Conservation (phyloP, 2,329 filamentous ascomycete genomes). For the Chaetoscypha palmicola region DNA sequence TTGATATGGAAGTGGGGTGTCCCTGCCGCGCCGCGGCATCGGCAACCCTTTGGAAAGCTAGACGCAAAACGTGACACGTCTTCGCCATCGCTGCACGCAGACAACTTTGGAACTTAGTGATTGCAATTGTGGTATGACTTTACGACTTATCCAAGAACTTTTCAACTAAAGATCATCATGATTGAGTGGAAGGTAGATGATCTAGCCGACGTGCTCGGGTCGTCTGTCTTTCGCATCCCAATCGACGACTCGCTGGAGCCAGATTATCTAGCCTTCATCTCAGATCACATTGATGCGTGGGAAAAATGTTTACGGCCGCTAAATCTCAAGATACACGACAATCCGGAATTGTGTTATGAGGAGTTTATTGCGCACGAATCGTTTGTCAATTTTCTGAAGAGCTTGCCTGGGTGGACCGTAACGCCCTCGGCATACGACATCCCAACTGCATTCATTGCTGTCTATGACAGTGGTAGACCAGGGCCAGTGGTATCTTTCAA, state of each 20-base stretch:
- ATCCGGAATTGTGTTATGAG: constrained; percentile 46
- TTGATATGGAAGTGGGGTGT: too few species aligned
- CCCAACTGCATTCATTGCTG: constrained; percentile 44
- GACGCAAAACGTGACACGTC: too few species aligned
- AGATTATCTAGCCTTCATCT: constrained; percentile 31
- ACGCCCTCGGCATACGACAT: constrained; percentile 45
- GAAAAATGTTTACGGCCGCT: constrained; percentile 37
- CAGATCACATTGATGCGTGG: constrained; percentile 34
- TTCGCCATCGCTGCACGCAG: too few species aligned
- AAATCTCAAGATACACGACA: constrained; percentile 40
- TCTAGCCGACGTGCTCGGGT: background rate
- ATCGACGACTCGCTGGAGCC: background rate
- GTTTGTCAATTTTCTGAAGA: constrained; percentile 41
- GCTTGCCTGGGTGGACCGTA: constrained; percentile 41
- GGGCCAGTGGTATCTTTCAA: constrained; percentile 38
- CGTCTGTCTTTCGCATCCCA: background rate
- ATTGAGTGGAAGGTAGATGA: background rate
- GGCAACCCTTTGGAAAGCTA: too few species aligned
- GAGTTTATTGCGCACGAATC: constrained; percentile 45
- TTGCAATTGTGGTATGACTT: too few species aligned
- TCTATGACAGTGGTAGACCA: constrained; percentile 36
- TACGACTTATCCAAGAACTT: too few species aligned
- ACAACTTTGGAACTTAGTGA: too few species aligned
- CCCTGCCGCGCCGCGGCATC: too few species aligned
- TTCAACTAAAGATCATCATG: too few species aligned